Percentiles rank a stretch among this genome's conserved stretches.
Conservation (phyloP, 345 rosid species). For the Rhodomyrtus tomentosa region DNA sequence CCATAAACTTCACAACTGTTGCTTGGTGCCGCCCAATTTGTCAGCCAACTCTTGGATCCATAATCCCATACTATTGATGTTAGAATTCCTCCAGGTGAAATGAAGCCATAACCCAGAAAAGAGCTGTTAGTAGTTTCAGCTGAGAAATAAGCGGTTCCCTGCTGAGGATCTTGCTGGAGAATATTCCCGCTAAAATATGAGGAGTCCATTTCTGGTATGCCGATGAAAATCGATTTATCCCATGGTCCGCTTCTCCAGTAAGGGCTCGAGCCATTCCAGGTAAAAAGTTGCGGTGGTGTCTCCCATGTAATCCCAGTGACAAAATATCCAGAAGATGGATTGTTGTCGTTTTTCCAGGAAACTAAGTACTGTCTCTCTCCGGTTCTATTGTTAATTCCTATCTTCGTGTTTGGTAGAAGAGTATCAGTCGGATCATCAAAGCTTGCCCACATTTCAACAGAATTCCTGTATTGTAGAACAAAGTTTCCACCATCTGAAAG, state of each 20-base stretch:
- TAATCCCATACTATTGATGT: conserved; percentile 1
- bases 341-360: conserved; percentile 14
- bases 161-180: background rate
- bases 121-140: conserved; percentile 4
- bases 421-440: conserved; percentile 31
- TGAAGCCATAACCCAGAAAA: conserved; percentile 5
- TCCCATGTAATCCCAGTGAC: background rate
- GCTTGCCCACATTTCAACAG: conserved; percentile 20
- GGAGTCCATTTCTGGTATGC: background rate
- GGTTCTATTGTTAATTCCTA: conserved; percentile 10
- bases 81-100: conserved; percentile 5
- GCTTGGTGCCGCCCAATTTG: background rate
- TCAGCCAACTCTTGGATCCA: background rate
- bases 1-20: conserved; percentile 6
- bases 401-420: conserved; percentile 19
- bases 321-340: conserved; percentile 18
- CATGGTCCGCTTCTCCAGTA: conserved; percentile 2
- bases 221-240: background rate
- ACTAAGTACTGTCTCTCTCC: conserved; percentile 1
- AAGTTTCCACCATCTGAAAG: conserved; percentile 25
- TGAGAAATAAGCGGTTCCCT: background rate
- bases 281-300: conserved; percentile 11
- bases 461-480: conserved; percentile 1
- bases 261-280: background rate
- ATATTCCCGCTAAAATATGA: background rate